A percentile compares a stretch with the other conserved stretches of the same genome.
These are phyloP conservation scores for Trichoderma gamsii DNA, from an alignment of 495 filamentous ascomycete species.

Conservation along the genomic window DNA sequence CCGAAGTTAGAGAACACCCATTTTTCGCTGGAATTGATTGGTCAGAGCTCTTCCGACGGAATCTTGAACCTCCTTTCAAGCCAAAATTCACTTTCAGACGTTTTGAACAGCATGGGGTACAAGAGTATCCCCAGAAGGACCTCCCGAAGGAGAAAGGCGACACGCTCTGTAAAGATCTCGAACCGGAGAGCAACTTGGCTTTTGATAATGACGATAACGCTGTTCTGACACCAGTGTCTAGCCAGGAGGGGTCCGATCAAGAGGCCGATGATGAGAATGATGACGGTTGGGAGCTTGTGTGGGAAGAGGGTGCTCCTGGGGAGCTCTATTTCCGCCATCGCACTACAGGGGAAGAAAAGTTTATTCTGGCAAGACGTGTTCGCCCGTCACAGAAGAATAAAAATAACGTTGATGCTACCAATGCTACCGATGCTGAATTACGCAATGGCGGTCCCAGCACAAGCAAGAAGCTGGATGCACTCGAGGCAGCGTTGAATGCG, in stretches of 20 bases:
- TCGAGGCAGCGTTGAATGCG: slow-evolving; percentile 11
- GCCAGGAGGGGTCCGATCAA: not conserved
- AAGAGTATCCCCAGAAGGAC: not conserved
- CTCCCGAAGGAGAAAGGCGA: not conserved
- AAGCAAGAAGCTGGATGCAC: slow-evolving; percentile 11
- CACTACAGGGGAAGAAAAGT: not conserved
- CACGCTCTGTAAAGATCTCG: not conserved
- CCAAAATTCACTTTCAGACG: slow-evolving; percentile 29
- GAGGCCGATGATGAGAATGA: not conserved
- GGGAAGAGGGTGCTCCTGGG: not conserved
- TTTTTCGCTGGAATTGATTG: slow-evolving; percentile 87
- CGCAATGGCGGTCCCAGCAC: not conserved
- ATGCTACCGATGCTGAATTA: not conserved
- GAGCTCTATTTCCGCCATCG: not conserved
- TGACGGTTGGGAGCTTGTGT: slow-evolving; percentile 2
- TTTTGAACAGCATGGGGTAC: not conserved
- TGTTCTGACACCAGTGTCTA: not conserved
- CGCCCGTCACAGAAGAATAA: not conserved
- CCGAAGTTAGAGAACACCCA: slow-evolving; percentile 80
- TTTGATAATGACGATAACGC: not conserved
- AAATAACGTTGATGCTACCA: not conserved
- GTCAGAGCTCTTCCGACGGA: slow-evolving; percentile 70
- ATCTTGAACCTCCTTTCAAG: slow-evolving; percentile 82
- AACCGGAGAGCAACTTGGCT: not conserved
- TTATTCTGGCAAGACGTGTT: not conserved